A percentile compares a stretch with the other conserved stretches of the same genome.
These are phyloP conservation scores for Colletotrichum kahawae DNA, from an alignment of 2,329 filamentous ascomycete genomes.

Conservation along the genomic window DNA sequence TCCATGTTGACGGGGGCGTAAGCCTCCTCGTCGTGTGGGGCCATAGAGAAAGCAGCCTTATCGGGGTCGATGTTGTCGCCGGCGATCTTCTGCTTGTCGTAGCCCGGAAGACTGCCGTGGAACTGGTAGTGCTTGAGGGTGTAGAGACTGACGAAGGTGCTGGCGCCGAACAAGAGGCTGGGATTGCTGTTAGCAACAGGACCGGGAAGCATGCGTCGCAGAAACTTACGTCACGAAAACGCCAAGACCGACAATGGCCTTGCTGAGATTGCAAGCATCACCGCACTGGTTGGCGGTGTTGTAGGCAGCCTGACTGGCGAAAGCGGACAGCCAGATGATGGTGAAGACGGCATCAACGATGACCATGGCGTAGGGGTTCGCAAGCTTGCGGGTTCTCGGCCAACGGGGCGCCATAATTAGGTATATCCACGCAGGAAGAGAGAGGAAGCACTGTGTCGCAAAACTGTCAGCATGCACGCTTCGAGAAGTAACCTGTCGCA, in stretches of 20 bases:
- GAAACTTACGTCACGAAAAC: conserved; percentile 65
- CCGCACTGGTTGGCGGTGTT: conserved; percentile 63
- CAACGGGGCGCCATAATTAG: conserved; percentile 69
- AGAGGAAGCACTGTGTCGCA: conserved; percentile 64
- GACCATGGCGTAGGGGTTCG: conserved; percentile 67
- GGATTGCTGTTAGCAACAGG: conserved; percentile 17
- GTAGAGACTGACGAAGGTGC: conserved; percentile 63
- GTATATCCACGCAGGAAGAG: conserved; percentile 68
- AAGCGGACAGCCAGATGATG: conserved; percentile 70
- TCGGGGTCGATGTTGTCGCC: conserved; percentile 67
- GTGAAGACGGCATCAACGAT: conserved; percentile 61
- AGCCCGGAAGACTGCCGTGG: conserved; percentile 66
- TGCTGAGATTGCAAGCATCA: conserved; percentile 63
- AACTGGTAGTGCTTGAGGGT: conserved; percentile 67
- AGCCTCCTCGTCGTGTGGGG: conserved; percentile 69
- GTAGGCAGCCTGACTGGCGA: conserved; percentile 69
- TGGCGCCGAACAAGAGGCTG: conserved; percentile 61
- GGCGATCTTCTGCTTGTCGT: conserved; percentile 54
- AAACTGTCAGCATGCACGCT: conserved; percentile 3
- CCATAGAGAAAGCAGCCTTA: conserved; percentile 72
- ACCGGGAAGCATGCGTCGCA: not conserved
- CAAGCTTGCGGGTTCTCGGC: conserved; percentile 64
- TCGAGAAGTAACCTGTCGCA: not conserved
- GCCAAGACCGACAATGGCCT: conserved; percentile 65
- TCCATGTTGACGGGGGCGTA: conserved; percentile 67